These are phyloP conservation scores for Mortierella hygrophila DNA, from an alignment of 192 early-diverging fungal genomes.

Conservation along the genomic window DNA sequence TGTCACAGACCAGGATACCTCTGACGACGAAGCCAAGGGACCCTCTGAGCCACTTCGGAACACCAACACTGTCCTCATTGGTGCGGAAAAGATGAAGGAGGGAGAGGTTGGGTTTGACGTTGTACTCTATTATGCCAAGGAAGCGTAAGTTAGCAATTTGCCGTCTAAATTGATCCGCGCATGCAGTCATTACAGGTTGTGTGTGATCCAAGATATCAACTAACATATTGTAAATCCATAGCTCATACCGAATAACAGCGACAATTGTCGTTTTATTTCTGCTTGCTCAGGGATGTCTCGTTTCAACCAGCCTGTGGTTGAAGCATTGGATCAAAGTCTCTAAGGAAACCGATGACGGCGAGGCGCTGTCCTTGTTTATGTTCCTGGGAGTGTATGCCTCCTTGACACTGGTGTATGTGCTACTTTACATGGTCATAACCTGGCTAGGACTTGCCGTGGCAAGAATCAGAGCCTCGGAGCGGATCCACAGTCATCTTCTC, in stretches of 20 bases:
- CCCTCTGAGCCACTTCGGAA: not conserved
- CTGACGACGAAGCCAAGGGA: constrained; percentile 1
- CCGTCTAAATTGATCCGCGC: not conserved
- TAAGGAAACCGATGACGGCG: constrained; percentile 48
- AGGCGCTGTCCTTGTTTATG: constrained; percentile 14
- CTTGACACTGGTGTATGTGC: constrained; percentile 29
- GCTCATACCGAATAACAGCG: constrained; percentile 39
- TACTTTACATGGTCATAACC: constrained; percentile 34
- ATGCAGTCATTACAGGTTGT: not conserved
- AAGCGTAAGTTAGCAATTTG: constrained; percentile 18
- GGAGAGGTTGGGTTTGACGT: constrained; percentile 19
- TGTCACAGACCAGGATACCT: not conserved
- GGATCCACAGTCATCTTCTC: constrained; percentile 71
- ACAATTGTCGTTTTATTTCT: constrained; percentile 65
- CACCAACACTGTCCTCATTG: constrained; percentile 49
- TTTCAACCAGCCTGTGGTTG: constrained; percentile 68
- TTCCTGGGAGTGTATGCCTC: constrained; percentile 30
- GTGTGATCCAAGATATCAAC: not conserved
- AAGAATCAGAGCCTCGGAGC: constrained; percentile 69
- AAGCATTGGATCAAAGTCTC: constrained; percentile 68
- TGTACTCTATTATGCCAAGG: constrained; percentile 37
- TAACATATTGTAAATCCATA: not conserved
- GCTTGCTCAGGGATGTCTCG: constrained; percentile 59
- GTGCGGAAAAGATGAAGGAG: constrained; percentile 19
- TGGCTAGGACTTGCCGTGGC: constrained; percentile 28